Percentiles rank a stretch among this genome's conserved stretches.
These are phyloP conservation scores for Styphnolobium japonicum DNA, from an alignment of 306 rosid genomes.

Conservation along the genomic window DNA sequence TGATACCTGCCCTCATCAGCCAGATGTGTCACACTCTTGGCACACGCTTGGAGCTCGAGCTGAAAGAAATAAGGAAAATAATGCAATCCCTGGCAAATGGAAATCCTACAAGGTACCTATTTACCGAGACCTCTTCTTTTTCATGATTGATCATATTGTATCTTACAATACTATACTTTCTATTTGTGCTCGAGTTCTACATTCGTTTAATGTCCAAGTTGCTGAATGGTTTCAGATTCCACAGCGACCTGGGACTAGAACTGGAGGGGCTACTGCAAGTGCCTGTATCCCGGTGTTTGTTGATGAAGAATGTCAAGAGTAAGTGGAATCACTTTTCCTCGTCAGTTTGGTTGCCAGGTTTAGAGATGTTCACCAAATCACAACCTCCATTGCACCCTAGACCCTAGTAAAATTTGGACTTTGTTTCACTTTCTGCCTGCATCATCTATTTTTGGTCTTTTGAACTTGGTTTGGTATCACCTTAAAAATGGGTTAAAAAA, in stretches of 20 bases:
- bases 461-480: background rate
- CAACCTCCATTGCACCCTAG: background rate
- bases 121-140: background rate
- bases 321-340: conserved; percentile 34
- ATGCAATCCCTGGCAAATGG: conserved; percentile 77
- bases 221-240: conserved; percentile 61
- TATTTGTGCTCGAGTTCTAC: background rate
- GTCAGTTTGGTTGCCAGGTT: background rate
- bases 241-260: conserved; percentile 55
- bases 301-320: conserved; percentile 80
- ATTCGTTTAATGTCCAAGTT: background rate
- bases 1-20: conserved; percentile 28
- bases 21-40: conserved; percentile 58
- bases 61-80: conserved; percentile 89
- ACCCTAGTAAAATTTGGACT: no score
- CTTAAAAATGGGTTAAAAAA: background rate
- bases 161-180: background rate
- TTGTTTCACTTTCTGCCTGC: background rate
- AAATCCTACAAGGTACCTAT: conserved; percentile 64
- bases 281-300: conserved; percentile 71
- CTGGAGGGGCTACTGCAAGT: conserved; percentile 44
- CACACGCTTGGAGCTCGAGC: conserved; percentile 68
- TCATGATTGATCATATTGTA: background rate
- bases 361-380: background rate
- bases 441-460: background rate